These are phyloP conservation scores for Musa itinerans DNA, from an alignment of 176 grass and related monocot genomes.

Conservation along the genomic window DNA sequence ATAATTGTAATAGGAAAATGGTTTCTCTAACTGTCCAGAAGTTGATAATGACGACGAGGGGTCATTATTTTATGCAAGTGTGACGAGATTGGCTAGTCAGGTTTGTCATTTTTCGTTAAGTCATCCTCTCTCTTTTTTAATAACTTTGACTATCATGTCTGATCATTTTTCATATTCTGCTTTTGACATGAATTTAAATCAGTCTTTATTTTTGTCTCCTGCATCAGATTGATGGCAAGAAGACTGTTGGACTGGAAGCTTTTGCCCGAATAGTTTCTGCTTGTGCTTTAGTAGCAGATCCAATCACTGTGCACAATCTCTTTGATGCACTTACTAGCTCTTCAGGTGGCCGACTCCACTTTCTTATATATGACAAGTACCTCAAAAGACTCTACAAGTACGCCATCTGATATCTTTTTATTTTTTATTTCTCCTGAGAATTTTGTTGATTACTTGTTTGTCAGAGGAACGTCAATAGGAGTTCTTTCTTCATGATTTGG, in stretches of 20 bases:
- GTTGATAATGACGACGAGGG: conserved; percentile 53
- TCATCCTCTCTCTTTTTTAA: background rate
- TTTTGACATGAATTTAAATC: conserved; percentile 1
- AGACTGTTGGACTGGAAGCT: conserved; percentile 67
- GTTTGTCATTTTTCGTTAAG: conserved; percentile 7
- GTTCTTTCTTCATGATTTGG: background rate
- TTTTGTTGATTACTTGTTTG: background rate
- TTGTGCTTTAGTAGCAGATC: conserved; percentile 63
- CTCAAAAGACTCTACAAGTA: conserved; percentile 61
- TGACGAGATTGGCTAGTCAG: conserved; percentile 82
- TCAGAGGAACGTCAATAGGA: background rate
- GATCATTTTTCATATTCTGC: background rate
- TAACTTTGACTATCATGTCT: background rate
- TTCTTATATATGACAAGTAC: conserved; percentile 91
- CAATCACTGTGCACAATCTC: conserved; percentile 80
- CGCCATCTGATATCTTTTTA: conserved; percentile 20
- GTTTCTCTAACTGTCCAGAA: conserved; percentile 26
- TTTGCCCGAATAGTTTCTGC: conserved; percentile 72
- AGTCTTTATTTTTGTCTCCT: conserved; percentile 14
- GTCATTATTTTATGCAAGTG: conserved; percentile 81
- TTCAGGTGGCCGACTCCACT: conserved; percentile 67
- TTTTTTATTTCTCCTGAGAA: conserved; percentile 5
- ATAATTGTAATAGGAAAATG: conserved; percentile 33
- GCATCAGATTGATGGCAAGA: conserved; percentile 64
- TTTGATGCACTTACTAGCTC: conserved; percentile 72